Conservation (phyloP, 176 grass and related monocot genomes). For the Oryza coarctata region DNA sequence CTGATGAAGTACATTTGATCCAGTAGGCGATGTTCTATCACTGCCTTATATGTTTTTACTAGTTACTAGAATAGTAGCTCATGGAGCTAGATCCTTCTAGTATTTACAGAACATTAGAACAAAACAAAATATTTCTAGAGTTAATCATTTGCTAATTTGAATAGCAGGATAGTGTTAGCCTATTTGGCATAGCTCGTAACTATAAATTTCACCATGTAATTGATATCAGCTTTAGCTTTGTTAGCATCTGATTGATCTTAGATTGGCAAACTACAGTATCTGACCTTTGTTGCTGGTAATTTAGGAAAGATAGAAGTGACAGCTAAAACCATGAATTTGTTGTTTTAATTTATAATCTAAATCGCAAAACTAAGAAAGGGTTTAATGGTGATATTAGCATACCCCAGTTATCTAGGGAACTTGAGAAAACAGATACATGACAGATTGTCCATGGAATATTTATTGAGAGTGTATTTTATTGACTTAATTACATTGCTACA, state of each 20-base stretch:
- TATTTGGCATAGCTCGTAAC: not conserved
- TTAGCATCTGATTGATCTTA: not conserved
- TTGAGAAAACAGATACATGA: not conserved
- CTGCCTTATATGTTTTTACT: not conserved
- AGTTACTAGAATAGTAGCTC: not conserved
- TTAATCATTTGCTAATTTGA: not conserved
- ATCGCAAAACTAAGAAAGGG: not conserved
- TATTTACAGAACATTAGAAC: not conserved
- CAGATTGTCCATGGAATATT: not conserved
- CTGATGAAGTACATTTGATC: not conserved
- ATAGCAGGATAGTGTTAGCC: not conserved
- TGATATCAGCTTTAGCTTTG: not conserved
- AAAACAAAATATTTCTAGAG: not conserved
- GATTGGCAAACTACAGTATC: not conserved
- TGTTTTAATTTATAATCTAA: not conserved
- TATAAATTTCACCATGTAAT: not conserved
- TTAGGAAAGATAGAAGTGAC: not conserved
- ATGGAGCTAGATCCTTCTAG: not conserved
- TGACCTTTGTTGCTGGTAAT: not conserved
- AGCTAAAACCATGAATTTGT: not conserved
- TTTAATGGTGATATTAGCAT: constrained; percentile 5
- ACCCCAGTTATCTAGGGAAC: not conserved
- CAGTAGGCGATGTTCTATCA: not conserved
- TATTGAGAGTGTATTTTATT: not conserved
- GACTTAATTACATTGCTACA: not conserved